These are phyloP conservation scores for Metschnikowia chrysomelidarum DNA, from an alignment of 805 yeast genomes.

Conservation along the genomic window DNA sequence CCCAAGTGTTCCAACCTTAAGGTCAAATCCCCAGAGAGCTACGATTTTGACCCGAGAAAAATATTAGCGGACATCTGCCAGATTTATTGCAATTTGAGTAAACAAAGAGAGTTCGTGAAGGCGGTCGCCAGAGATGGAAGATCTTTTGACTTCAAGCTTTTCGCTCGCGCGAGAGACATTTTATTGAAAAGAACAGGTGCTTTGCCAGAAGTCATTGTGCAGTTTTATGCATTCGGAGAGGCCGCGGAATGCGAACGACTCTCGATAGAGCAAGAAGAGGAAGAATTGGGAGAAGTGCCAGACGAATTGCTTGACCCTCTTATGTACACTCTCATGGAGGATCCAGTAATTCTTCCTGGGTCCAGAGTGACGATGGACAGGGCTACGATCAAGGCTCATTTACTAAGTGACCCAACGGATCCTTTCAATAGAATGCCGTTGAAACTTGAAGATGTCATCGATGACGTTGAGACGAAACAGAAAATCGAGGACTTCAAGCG, in stretches of 20 bases:
- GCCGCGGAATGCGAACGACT: conserved; percentile 60
- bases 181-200: conserved; percentile 53
- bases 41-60: conserved; percentile 76
- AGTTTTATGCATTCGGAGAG: conserved; percentile 55
- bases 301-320: conserved; percentile 96
- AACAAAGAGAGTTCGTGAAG: conserved; percentile 60
- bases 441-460: conserved; percentile 81
- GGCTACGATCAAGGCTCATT: conserved; percentile 88
- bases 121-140: conserved; percentile 93
- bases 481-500: conserved; percentile 58
- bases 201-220: conserved; percentile 47
- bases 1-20: conserved; percentile 88
- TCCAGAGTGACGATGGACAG: conserved; percentile 84
- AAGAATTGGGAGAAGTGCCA: conserved; percentile 89
- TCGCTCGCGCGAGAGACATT: conserved; percentile 68
- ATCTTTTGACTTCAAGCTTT: conserved; percentile 68
- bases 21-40: conserved; percentile 79
- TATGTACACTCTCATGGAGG: conserved; percentile 93
- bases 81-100: conserved; percentile 70
- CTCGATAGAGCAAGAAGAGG: conserved; percentile 76
- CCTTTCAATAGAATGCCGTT: conserved; percentile 95
- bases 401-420: conserved; percentile 92
- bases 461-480: conserved; percentile 65
- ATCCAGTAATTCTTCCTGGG: conserved; percentile 92
- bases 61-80: conserved; percentile 68